These are phyloP conservation scores for Blastobotrys mokoenaii DNA, from an alignment of 805 yeast species.

Conservation along the genomic window DNA sequence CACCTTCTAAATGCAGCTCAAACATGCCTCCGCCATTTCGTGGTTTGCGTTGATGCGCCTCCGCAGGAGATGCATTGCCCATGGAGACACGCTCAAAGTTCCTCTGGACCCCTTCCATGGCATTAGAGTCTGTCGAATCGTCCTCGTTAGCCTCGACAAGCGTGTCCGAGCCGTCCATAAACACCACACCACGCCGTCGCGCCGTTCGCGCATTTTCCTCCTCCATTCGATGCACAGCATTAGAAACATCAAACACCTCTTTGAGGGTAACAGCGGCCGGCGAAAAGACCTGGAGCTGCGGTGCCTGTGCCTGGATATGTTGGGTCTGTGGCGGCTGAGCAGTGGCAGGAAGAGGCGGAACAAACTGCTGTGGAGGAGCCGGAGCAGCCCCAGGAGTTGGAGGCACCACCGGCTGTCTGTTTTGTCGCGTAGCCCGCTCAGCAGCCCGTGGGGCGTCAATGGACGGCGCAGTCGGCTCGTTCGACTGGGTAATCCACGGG, in stretches of 20 bases:
- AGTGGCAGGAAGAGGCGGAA: neutral
- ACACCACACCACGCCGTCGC: conserved; percentile 15
- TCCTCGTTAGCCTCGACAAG: conserved; percentile 27
- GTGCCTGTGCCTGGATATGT: neutral
- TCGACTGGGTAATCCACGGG: conserved; percentile 55
- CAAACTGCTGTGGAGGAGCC: conserved; percentile 1
- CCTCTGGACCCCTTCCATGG: conserved; percentile 12
- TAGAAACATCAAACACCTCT: conserved; percentile 79
- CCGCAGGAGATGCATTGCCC: conserved; percentile 1
- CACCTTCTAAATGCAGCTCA: conserved; percentile 55
- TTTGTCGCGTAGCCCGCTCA: conserved; percentile 8
- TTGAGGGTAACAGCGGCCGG: conserved; percentile 69
- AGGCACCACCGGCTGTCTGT: neutral
- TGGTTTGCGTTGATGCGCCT: conserved; percentile 2
- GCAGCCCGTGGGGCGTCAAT: conserved; percentile 18
- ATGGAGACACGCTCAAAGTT: conserved; percentile 13
- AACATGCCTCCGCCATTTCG: conserved; percentile 27
- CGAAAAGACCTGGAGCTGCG: conserved; percentile 21
- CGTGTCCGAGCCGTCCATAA: conserved; percentile 24
- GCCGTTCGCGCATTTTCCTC: conserved; percentile 42
- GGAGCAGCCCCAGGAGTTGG: conserved; percentile 12
- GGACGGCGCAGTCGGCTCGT: conserved; percentile 18
- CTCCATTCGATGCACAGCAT: conserved; percentile 77
- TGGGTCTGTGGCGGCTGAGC: neutral
- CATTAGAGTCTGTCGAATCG: conserved; percentile 20